Evolutionary conservation across 371 early-diverging fungal species (phyloP).

Genomic region (Mucor plumbeus): DNA sequence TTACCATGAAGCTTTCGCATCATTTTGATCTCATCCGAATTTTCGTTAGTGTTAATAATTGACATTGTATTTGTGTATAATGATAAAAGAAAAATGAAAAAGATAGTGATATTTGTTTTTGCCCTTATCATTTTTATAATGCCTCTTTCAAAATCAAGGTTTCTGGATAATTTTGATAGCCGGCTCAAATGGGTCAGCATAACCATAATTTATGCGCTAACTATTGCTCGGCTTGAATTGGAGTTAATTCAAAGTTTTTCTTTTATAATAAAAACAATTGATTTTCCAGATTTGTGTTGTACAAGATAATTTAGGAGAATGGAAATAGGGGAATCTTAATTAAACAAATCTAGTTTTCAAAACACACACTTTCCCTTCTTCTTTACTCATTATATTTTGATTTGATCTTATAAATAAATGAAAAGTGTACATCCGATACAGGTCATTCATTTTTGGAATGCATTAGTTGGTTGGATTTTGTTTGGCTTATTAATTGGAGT

Average conservation of each 20-base stretch:
- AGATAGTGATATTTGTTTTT: background rate
- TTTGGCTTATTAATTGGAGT: slow-evolving; percentile 33
- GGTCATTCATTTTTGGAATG: slow-evolving; percentile 27
- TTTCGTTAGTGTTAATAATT: slow-evolving; percentile 25
- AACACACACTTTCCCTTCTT: background rate
- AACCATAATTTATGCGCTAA: background rate
- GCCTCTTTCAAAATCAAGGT: background rate
- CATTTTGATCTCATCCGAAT: slow-evolving; percentile 37
- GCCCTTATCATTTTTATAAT: background rate
- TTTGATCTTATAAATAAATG: background rate
- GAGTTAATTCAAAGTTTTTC: too few relatives aligned
- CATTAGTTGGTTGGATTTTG: slow-evolving; percentile 18
- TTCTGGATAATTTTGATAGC: slow-evolving; percentile 12
- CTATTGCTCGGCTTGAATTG: background rate
- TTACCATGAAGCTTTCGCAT: slow-evolving; percentile 50
- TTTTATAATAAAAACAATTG: background rate
- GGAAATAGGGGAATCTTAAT: slow-evolving; percentile 5
- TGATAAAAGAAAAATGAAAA: too few relatives aligned
- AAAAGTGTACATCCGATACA: slow-evolving; percentile 21
- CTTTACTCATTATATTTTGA: background rate
- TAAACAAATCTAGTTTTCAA: background rate
- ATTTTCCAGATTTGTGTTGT: background rate
- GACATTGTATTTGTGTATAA: slow-evolving; percentile 27
- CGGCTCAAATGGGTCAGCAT: background rate
- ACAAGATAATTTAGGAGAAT: slow-evolving; percentile 8